phyloP scores from a whole-genome alignment of 192 early-diverging fungal species.

The Dispira parvispora region DNA sequence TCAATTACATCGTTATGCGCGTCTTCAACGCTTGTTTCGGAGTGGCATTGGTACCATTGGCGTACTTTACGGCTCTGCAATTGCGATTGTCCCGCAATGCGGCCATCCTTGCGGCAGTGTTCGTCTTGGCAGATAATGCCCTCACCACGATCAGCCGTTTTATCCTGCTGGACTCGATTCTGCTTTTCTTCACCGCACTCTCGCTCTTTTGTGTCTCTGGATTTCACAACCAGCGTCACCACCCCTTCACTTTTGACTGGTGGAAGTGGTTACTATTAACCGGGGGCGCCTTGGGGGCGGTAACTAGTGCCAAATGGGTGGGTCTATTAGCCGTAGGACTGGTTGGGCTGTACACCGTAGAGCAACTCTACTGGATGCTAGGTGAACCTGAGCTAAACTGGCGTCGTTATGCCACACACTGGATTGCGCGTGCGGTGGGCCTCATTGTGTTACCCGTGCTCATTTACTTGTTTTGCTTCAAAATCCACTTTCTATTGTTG shows the following conservation, averaged over 20 bases:
- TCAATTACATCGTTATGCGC: conserved; percentile 83
- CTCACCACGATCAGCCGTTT: conserved; percentile 64
- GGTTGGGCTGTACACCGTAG: conserved; percentile 82
- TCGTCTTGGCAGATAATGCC: conserved; percentile 59
- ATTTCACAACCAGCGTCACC: conserved; percentile 55
- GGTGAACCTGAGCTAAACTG: conserved; percentile 48
- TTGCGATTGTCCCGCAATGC: conserved; percentile 49
- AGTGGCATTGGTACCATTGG: conserved; percentile 68
- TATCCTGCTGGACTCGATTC: conserved; percentile 89
- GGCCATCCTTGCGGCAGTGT: conserved; percentile 52
- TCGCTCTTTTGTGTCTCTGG: conserved; percentile 47
- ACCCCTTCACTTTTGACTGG: conserved; percentile 76
- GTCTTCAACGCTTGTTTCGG: conserved; percentile 80
- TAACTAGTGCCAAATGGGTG: conserved; percentile 92
- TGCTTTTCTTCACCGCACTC: conserved; percentile 71
- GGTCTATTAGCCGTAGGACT: conserved; percentile 81
- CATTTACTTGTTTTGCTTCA: conserved; percentile 73
- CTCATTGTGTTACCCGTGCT: conserved; percentile 67
- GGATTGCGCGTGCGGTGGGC: conserved; percentile 60
- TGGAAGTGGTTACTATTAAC: conserved; percentile 75
- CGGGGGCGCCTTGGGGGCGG: conserved; percentile 73
- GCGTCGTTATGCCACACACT: conserved; percentile 57
- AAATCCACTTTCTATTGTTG: conserved; percentile 77
- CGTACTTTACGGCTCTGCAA: conserved; percentile 72
- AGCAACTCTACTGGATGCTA: conserved; percentile 81